These are phyloP conservation scores for Metarhizium sp. DNA, from an alignment of 2,329 filamentous ascomycete genomes.

Conservation along the genomic window DNA sequence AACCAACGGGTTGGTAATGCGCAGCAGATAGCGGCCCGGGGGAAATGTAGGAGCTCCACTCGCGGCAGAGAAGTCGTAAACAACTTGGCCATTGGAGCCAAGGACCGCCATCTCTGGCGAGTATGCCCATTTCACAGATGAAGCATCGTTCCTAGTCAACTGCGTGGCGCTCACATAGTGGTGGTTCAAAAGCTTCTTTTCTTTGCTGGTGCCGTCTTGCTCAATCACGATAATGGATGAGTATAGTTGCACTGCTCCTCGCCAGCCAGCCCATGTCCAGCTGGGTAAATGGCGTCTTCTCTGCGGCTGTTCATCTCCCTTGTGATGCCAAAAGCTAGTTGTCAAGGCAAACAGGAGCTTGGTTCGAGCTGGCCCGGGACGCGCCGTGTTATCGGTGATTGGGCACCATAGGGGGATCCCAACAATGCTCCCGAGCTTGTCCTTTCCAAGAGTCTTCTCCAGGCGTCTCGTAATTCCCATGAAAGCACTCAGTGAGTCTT, in stretches of 20 bases:
- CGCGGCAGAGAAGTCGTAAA: slow-evolving; percentile 20
- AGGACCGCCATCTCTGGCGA: slow-evolving; percentile 22
- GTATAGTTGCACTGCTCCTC: slow-evolving; percentile 23
- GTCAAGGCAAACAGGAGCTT: slow-evolving; percentile 23
- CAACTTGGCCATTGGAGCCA: slow-evolving; percentile 17
- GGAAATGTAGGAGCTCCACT: slow-evolving; percentile 14
- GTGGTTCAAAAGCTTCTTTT: slow-evolving; percentile 23
- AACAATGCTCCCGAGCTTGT: slow-evolving; percentile 20
- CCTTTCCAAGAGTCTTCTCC: slow-evolving; percentile 19
- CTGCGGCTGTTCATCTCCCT: slow-evolving; percentile 14
- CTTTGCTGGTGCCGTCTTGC: slow-evolving; percentile 16
- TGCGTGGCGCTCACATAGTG: slow-evolving; percentile 26
- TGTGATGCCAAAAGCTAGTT: slow-evolving; percentile 28
- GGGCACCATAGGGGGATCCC: slow-evolving; percentile 23
- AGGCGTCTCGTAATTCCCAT: slow-evolving; percentile 21
- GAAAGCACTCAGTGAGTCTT: slow-evolving; percentile 24
- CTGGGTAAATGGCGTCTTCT: slow-evolving; percentile 23
- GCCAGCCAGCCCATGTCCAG: slow-evolving; percentile 28
- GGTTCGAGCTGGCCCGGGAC: slow-evolving; percentile 16
- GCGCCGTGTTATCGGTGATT: slow-evolving; percentile 6
- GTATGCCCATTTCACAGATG: slow-evolving; percentile 23
- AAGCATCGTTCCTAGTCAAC: slow-evolving; percentile 21
- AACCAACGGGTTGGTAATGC: slow-evolving; percentile 23
- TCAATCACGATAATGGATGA: slow-evolving; percentile 23
- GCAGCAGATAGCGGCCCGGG: slow-evolving; percentile 18